Base-by-base conservation (phyloP, 257 asterid species). In the Fraxinus cuspidata region DNA sequence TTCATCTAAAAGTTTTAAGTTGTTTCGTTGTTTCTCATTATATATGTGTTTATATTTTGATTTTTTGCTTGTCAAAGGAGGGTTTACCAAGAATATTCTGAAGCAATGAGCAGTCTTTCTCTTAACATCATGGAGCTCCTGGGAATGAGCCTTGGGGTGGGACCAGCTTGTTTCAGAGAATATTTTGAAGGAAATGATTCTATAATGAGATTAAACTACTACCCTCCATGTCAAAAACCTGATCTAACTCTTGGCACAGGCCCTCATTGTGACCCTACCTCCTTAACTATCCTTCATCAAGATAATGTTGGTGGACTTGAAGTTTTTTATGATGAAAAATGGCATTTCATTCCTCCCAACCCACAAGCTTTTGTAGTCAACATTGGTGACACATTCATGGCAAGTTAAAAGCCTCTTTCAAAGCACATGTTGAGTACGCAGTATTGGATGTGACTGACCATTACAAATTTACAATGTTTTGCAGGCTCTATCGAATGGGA, bases 341-440 rank as follows among this genome's bases (percentile, higher is more conserved):
- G 97, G 97, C 88, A 84, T 40, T 88, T 92, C 78, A 74, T 92
- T 78, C 78, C 90, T 76, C 92, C 97, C 29, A 83, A 84, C 49
- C 81, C 90, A 11, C 82, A 84, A 35, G 94, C 96, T 68, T 92
- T 92, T 82, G 96, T 90, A 15, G 94, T 92, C 85, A 90, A 92
- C 87, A 87, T 92, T 51, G 97, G 97, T 8, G 97, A 92, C 86
- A 90, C 96, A 0, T 92, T 92, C 92, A 86, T 86, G 97, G 97
- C 90, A 75, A 65, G 85, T 47, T 7, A 0, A 49, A 27, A 23
- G 7, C 12, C 12, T 3, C 27, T 13, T 31, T n/a, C 5, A 15
- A 1, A 1, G 29, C 67, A 18, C 67, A 18, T 34, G 5, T 7
- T 1, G 3, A 8, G 29, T 3, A 31, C 3, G 3, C 47, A 35